phyloP scores from a whole-genome alignment of 306 rosid species.

The Fragaria nilgerrensis region DNA sequence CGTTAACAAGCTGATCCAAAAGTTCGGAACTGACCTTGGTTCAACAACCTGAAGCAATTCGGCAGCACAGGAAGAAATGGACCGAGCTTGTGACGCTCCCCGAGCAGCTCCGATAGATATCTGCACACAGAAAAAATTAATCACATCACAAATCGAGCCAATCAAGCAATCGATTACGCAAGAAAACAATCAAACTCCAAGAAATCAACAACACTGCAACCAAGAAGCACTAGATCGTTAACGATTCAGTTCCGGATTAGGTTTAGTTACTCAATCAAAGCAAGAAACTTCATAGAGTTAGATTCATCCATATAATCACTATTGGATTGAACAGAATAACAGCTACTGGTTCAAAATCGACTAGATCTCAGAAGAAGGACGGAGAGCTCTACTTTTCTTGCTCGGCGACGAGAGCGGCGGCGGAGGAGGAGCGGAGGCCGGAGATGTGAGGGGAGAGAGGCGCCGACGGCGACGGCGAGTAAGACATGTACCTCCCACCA shows the following conservation, averaged over 20 bases:
- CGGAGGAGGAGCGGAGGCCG: constrained; percentile 58
- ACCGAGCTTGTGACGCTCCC: constrained; percentile 73
- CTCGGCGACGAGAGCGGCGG: constrained; percentile 60
- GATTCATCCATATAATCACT: neutral
- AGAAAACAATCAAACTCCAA: neutral
- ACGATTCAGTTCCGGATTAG: neutral
- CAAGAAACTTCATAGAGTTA: neutral
- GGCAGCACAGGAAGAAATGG: constrained; percentile 86
- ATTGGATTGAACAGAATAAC: neutral
- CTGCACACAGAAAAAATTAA: constrained; percentile 28
- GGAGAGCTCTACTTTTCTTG: constrained; percentile 59
- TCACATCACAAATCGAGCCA: neutral
- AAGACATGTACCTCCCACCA: constrained; percentile 79
- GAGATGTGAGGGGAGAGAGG: constrained; percentile 66
- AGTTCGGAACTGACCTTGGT: constrained; percentile 71
- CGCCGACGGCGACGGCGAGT: constrained; percentile 84
- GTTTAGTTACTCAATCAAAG: neutral
- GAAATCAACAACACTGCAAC: neutral
- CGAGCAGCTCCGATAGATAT: constrained; percentile 69
- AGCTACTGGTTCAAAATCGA: neutral
- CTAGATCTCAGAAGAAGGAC: constrained; percentile 12
- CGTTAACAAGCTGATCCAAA: neutral
- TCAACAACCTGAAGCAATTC: constrained; percentile 57
- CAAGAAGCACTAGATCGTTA: neutral
- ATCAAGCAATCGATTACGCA: neutral